Evolutionary conservation across 441 rosid species (phyloP).

Genomic region (Pelargonium fulgidum): DNA sequence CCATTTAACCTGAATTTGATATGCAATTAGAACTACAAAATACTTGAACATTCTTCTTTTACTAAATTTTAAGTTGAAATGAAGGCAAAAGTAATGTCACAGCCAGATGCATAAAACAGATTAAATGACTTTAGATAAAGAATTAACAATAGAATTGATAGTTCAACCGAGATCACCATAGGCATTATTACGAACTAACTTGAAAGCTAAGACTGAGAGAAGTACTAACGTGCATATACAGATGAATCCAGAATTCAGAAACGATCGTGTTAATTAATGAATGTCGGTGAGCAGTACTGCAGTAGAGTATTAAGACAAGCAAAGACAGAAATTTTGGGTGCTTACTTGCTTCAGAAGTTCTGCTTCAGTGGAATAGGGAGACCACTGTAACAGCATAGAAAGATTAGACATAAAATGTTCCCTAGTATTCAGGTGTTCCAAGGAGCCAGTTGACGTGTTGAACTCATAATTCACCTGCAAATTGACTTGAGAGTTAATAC

Average conservation of each 20-base stretch:
- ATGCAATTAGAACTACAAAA: not conserved
- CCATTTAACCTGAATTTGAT: not conserved
- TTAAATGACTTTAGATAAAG: not conserved
- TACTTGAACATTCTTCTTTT: not conserved
- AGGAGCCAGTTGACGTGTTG: constrained; percentile 32
- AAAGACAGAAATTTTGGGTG: constrained; percentile 12
- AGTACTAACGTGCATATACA: not conserved
- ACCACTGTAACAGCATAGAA: constrained; percentile 71
- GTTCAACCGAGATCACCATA: not conserved
- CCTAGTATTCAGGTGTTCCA: constrained; percentile 34
- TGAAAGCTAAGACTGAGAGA: not conserved
- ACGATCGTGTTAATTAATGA: not conserved
- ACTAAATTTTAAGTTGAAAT: not conserved
- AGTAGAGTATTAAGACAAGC: not conserved
- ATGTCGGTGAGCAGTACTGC: not conserved
- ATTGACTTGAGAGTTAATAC: constrained; percentile 15
- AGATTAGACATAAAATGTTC: constrained; percentile 56
- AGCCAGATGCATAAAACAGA: not conserved
- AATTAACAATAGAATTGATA: not conserved
- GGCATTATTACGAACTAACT: not conserved
- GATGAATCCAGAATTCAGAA: not conserved
- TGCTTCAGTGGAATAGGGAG: constrained; percentile 75
- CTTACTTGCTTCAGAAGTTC: constrained; percentile 86
- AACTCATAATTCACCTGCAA: constrained; percentile 75
- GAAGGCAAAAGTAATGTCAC: not conserved